These are phyloP conservation scores for Madurella fahalii DNA, from an alignment of 2,329 filamentous ascomycete genomes.

Conservation along the genomic window DNA sequence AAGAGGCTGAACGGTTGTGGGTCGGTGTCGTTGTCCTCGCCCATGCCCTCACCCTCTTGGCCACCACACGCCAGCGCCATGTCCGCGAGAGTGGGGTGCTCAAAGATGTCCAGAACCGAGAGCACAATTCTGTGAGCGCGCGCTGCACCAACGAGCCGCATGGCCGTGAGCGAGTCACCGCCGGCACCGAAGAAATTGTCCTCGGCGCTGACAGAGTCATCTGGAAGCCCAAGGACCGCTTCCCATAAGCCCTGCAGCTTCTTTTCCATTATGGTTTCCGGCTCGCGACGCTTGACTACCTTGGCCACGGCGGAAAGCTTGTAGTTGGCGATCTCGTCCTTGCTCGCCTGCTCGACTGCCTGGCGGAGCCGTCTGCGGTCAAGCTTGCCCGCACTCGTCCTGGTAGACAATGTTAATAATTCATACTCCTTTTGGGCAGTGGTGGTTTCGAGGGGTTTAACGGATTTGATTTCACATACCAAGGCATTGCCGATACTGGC, in stretches of 20 bases:
- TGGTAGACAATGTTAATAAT: no score
- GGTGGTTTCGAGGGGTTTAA: no score
- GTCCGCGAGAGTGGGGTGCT: constrained; percentile 18
- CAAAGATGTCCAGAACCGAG: constrained; percentile 24
- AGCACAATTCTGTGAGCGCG: constrained; percentile 21
- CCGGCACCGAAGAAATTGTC: constrained; percentile 35
- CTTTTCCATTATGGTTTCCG: constrained; percentile 21
- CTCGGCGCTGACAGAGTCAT: constrained; percentile 7
- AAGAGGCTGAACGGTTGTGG: constrained; percentile 18
- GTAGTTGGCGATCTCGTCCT: constrained; percentile 10
- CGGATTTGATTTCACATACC: not conserved
- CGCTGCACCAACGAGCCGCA: constrained; percentile 42
- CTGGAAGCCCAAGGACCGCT: constrained; percentile 13
- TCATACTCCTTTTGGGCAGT: no score
- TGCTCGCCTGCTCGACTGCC: constrained; percentile 13
- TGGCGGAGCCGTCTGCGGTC: constrained; percentile 22
- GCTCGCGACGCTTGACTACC: constrained; percentile 6
- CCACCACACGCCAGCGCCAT: constrained; percentile 16
- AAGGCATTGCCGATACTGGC: constrained; percentile 23
- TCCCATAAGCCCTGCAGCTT: constrained; percentile 23
- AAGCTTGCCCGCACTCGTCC: constrained; percentile 25
- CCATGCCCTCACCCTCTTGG: not conserved
- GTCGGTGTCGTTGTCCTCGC: not conserved
- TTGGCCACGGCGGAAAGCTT: constrained; percentile 12
- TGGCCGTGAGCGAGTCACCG: constrained; percentile 35